Conservation (phyloP, 306 rosid species). For the Malus domestica region ASM211411v1 NC_041798.1:1855001-1855500, state of each 20-base stretch:
- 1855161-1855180: constrained; percentile 32
- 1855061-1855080: constrained; percentile 13
- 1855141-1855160: constrained; percentile 34
- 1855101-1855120: constrained; percentile 13
- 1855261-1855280: not conserved
- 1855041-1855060: not conserved
- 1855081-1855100: constrained; percentile 25
- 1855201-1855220: constrained; percentile 17
- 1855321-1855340: not conserved
- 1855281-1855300: not conserved
- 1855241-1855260: constrained; percentile 9
- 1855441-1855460: constrained; percentile 29
- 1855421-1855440: not conserved
- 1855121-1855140: constrained; percentile 29
- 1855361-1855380: constrained; percentile 50
- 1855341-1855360: constrained; percentile 37
- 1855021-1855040: not conserved
- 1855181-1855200: constrained; percentile 18
- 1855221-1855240: constrained; percentile 46
- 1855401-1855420: constrained; percentile 19
- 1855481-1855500: constrained; percentile 44
- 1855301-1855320: not conserved
- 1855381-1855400: constrained; percentile 35
- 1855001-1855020: not conserved
- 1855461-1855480: constrained; percentile 39